Evolutionary conservation across 2,329 filamentous ascomycete species (phyloP).

Genomic region (Rhinocladiella mackenziei): DNA sequence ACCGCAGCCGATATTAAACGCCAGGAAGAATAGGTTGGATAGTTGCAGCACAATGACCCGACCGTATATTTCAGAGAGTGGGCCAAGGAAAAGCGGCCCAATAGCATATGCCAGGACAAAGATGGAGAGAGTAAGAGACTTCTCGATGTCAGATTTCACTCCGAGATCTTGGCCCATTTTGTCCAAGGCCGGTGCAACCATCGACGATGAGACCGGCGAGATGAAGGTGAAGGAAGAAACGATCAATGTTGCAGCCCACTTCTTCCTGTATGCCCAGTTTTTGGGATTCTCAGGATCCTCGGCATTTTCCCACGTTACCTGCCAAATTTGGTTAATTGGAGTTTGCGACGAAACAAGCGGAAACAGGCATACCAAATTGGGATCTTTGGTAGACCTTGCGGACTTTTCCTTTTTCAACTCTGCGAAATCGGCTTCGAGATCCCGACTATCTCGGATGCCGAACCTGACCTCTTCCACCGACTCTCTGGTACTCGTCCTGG

Average conservation of each 20-base stretch:
- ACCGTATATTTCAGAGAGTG: constrained; percentile 55
- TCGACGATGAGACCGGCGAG: constrained; percentile 60
- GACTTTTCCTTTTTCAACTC: constrained; percentile 18
- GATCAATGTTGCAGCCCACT: constrained; percentile 56
- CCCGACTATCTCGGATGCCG: constrained; percentile 14
- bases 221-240: constrained; percentile 59
- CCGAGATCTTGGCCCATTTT: constrained; percentile 53
- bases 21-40: constrained; percentile 53
- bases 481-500: constrained; percentile 15
- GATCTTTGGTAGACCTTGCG: constrained; percentile 30
- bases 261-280: constrained; percentile 55
- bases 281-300: constrained; percentile 47
- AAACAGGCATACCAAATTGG: constrained; percentile 26
- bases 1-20: constrained; percentile 60
- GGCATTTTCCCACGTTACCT: constrained; percentile 51
- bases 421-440: constrained; percentile 14
- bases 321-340: not conserved
- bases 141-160: constrained; percentile 45
- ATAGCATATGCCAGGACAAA: constrained; percentile 55
- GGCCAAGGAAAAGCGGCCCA: constrained; percentile 51
- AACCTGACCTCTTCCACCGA: constrained; percentile 24
- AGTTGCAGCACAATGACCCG: constrained; percentile 53
- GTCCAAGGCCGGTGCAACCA: constrained; percentile 52
- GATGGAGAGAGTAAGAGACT: constrained; percentile 51
- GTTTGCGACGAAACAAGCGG: not conserved